Conservation (phyloP, 768 basidiomycete species). For the Boletus reticulatus region DNA sequence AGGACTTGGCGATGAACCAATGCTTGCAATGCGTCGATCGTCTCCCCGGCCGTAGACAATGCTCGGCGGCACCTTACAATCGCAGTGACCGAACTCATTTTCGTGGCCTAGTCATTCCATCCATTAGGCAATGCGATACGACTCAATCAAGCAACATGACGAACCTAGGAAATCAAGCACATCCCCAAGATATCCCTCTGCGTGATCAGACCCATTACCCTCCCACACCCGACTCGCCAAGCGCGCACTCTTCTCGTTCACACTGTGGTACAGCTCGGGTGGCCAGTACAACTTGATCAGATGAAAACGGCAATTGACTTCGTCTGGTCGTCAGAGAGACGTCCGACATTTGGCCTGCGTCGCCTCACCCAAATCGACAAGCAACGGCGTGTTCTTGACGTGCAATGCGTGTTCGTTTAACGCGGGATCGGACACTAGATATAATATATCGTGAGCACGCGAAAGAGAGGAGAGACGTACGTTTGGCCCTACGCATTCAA, state of each 20-base stretch:
- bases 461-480: too few species aligned
- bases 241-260: conserved; percentile 53
- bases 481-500: too few species aligned
- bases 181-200: too few species aligned
- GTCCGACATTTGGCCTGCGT: conserved; percentile 53
- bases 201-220: too few species aligned
- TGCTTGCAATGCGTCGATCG: conserved; percentile 55
- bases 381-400: conserved; percentile 47
- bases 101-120: conserved; percentile 59
- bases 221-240: too few species aligned
- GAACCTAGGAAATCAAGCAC: conserved; percentile 69
- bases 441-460: too few species aligned
- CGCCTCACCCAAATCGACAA: conserved; percentile 79
- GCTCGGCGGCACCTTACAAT: conserved; percentile 48
- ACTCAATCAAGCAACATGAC: not conserved
- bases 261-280: conserved; percentile 87
- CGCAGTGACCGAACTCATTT: conserved; percentile 57
- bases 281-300: conserved; percentile 96
- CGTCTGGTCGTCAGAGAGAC: not conserved
- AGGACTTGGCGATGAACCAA: conserved; percentile 51
- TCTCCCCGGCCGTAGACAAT: conserved; percentile 52
- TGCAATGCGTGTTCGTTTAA: not conserved
- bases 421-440: not conserved
- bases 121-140: not conserved
- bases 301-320: conserved; percentile 71